Conservation (phyloP, 495 filamentous ascomycete genomes). For the Lineolata rhizophorae region DNA sequence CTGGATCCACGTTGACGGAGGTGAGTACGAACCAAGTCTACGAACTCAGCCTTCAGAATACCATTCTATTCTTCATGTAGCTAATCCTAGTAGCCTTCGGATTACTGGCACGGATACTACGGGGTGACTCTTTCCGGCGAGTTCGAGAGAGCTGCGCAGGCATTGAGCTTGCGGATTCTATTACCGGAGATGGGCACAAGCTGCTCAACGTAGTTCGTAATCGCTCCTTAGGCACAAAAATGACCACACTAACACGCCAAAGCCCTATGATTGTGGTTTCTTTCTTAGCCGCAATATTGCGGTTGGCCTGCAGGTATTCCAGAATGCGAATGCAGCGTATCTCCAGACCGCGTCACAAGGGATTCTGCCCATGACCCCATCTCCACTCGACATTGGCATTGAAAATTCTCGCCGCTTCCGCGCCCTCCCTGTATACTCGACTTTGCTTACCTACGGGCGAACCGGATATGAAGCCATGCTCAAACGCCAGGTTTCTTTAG, state of each 20-base stretch:
- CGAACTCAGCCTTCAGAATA: no score
- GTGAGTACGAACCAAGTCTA: no score
- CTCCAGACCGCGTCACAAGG: constrained; percentile 24
- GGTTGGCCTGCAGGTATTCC: constrained; percentile 40
- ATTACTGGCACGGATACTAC: constrained; percentile 42
- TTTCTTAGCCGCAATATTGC: constrained; percentile 48
- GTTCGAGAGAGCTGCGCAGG: constrained; percentile 35
- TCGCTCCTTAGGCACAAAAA: not conserved
- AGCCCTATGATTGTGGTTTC: constrained; percentile 84
- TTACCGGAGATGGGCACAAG: constrained; percentile 75
- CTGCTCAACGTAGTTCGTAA: constrained; percentile 59
- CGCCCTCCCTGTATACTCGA: constrained; percentile 71
- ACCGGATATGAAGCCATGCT: constrained; percentile 51
- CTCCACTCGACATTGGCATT: constrained; percentile 69
- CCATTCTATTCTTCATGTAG: no score
- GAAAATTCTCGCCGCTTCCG: constrained; percentile 87
- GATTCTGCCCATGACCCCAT: constrained; percentile 31
- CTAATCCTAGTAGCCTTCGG: constrained; percentile 45
- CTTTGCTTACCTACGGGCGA: constrained; percentile 51
- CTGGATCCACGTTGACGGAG: constrained; percentile 83
- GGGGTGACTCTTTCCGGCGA: constrained; percentile 15
- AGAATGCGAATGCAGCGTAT: constrained; percentile 75
- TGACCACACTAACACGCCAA: constrained; percentile 1
- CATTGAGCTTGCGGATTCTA: constrained; percentile 70
- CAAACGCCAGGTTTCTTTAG: constrained; percentile 43